Base-by-base conservation (phyloP, 2,329 filamentous ascomycete genomes). In the Tolypocladium pustulatum region DNA sequence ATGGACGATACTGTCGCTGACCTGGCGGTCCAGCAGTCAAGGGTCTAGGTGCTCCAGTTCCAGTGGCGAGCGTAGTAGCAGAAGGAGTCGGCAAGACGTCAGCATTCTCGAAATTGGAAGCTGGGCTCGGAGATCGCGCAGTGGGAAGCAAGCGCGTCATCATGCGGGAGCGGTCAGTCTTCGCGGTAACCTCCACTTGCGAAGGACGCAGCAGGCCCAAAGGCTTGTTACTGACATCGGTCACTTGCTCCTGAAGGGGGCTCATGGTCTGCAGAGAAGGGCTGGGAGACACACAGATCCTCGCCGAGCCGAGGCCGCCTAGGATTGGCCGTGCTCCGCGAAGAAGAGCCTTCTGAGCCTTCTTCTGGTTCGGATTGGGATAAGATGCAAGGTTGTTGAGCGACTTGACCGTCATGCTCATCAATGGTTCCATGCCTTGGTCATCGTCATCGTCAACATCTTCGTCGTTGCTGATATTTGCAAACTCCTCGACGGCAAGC, bases 21-120 rank as follows among this genome's bases (percentile, higher is more conserved):
- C 81, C 81, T 15, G 81, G 81, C 49, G 81, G 81, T 1, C 81
- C 81, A 34, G 81, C 81, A 25, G 78, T 82, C 62, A 83, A 65
- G 12, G 80, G 81, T 27, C 69, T 73, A n/a, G 79, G 81, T 22
- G 73, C 73, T 7, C 78, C 78, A 1, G 72, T 68, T 0, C 70
- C 71, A 32, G 65, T 68, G 3, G 71, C 65, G 22, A 72, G 66
- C n/a, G 64, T 61, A 22, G 54, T 20, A 12, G n/a, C n/a, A n/a
- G 52, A 22, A 41, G 53, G 36, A 10, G 51, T 17, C 49, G 58
- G 20, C 32, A 55, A 20, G 13, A 8, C 13, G 25, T 54, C 43
- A 17, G 9, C 36, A 27, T 43, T 41, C 12, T 60, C 56, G 17
- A 55, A 34, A 15, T 36, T 41, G 27, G 49, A 22, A 7, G 36